These are phyloP conservation scores for Solanum verrucosum DNA, from an alignment of 257 asterid species.

Conservation along the genomic window DNA sequence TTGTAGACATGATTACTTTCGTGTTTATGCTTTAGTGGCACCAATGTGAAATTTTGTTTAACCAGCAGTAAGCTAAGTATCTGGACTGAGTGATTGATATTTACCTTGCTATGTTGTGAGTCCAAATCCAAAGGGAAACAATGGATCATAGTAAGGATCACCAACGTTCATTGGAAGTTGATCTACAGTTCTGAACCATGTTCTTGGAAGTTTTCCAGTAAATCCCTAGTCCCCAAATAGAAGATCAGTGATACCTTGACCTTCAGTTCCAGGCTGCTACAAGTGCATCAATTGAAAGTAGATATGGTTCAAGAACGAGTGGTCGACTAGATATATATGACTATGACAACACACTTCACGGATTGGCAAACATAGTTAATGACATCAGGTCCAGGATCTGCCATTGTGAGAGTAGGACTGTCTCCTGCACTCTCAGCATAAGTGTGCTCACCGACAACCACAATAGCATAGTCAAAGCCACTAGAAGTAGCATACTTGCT, in stretches of 20 bases:
- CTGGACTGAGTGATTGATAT: not conserved
- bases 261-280: constrained; percentile 84
- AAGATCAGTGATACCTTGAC: constrained; percentile 73
- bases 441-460: constrained; percentile 68
- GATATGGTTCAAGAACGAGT: constrained; percentile 51
- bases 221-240: constrained; percentile 70
- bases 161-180: constrained; percentile 75
- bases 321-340: constrained; percentile 75
- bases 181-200: constrained; percentile 74
- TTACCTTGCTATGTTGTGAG: constrained; percentile 57
- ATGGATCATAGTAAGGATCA: constrained; percentile 66
- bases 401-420: constrained; percentile 54
- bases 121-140: constrained; percentile 61
- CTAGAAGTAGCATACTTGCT: constrained; percentile 37
- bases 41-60: not conserved
- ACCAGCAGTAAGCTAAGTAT: not conserved
- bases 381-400: constrained; percentile 64
- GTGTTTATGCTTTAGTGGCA: not conserved
- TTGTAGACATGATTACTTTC: not conserved
- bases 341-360: constrained; percentile 50
- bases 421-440: constrained; percentile 76
- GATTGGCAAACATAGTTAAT: constrained; percentile 51
- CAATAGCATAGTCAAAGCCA: constrained; percentile 58
- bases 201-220: constrained; percentile 55
- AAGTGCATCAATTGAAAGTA: constrained; percentile 49